These are phyloP conservation scores for Plenodomus lindquistii DNA, from an alignment of 2,329 filamentous ascomycete species.

Conservation along the genomic window DNA sequence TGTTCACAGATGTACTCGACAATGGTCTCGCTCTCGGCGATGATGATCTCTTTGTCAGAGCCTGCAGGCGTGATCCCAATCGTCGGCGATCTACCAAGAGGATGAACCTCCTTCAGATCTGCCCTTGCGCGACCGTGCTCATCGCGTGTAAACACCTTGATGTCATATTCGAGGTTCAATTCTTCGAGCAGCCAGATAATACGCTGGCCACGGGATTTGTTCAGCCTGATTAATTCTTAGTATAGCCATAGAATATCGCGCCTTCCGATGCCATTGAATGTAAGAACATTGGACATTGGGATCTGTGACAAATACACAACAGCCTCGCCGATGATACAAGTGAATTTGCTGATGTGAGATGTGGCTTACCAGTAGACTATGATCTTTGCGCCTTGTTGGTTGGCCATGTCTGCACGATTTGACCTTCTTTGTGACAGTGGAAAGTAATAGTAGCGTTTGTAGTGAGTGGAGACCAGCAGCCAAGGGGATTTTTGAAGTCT, in stretches of 20 bases:
- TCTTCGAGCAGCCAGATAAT: slow-evolving; percentile 87
- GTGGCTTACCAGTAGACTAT: slow-evolving; percentile 41
- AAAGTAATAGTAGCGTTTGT: background rate
- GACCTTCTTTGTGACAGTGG: background rate
- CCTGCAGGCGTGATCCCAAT: slow-evolving; percentile 64
- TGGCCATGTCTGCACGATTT: slow-evolving; percentile 12
- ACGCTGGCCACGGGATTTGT: slow-evolving; percentile 79
- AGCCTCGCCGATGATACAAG: background rate
- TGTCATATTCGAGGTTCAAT: slow-evolving; percentile 75
- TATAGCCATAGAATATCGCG: background rate
- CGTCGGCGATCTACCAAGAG: slow-evolving; percentile 84
- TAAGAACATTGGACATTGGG: background rate
- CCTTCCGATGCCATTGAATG: background rate
- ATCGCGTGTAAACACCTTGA: slow-evolving; percentile 76
- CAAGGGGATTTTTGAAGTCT: background rate
- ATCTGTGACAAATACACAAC: background rate
- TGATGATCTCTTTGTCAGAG: slow-evolving; percentile 57
- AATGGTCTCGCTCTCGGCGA: slow-evolving; percentile 83
- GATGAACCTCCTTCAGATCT: slow-evolving; percentile 77
- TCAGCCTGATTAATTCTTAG: slow-evolving; percentile 63
- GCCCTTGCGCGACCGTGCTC: slow-evolving; percentile 70
- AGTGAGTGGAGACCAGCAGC: background rate
- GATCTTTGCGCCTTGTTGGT: slow-evolving; percentile 41
- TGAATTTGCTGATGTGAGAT: slow-evolving; percentile 9
- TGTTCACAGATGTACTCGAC: slow-evolving; percentile 79